Base-by-base conservation (phyloP, 441 rosid genomes). In the Cnidoscolus chayamansa region DNA sequence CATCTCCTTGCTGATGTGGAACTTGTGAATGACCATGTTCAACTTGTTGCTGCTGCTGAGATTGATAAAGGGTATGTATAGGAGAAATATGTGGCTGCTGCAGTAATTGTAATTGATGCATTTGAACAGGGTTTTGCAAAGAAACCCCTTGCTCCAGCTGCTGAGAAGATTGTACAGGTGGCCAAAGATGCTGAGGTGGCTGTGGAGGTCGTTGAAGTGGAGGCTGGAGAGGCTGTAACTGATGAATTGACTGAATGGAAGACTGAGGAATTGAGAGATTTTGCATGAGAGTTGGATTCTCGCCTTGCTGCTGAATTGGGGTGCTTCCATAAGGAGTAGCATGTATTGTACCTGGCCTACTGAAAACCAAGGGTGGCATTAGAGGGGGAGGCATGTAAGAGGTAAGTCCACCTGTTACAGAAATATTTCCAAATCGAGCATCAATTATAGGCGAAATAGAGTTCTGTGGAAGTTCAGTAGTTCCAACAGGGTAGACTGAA, bases 161-260 rank as follows among this genome's bases (percentile, higher is more conserved):
- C 81, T 80, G 88, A 74, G 91, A 82, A 56, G 84, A 77, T 78
- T 88, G 96, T 63, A 80, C 20, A 37, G 86, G 85, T 51, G 90
- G 91, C 86, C 97, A 87, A 67, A 82, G 82, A 81, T 87, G 96
- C 79, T 90, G 99, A 72, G 93, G 88, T 56, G 89, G 93, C 75
- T 85, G 98, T 75, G 88, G 84, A 59, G 91, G 89, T 49, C 92
- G 90, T 78, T 90, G 98, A 68, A 89, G 84, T 43, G 90, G 85
- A 25, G 88, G 88, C 85, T 92, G 97, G 76, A 93, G 81, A 10
- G 93, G 88, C 74, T 86, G 91, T 80, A 89, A 73, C 83, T 92
- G 97, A 77, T 86, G 90, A 75, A 82, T 84, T 71, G 93, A 75
- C 83, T 87, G 93, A 74, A 81, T 60, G 57, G 83, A 79, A 35